Evolutionary conservation across 2,329 filamentous ascomycete species (phyloP).

Genomic region (Blastomyces parvus): DNA sequence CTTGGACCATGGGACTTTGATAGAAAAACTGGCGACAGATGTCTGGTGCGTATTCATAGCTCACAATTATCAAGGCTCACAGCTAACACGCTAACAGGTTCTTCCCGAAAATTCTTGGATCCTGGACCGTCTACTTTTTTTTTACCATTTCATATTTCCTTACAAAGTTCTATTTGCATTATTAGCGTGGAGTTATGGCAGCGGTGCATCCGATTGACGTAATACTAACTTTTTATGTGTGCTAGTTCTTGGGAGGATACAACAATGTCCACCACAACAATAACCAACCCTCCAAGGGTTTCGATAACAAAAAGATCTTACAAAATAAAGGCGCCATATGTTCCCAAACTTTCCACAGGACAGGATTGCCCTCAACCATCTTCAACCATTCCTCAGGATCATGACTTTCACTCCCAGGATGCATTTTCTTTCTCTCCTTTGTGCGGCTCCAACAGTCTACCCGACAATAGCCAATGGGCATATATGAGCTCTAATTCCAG

Average conservation of each 20-base stretch:
- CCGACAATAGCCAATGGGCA: slow-evolving; percentile 32
- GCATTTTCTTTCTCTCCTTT: slow-evolving; percentile 34
- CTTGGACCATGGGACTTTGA: background rate
- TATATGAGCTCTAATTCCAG: slow-evolving; percentile 21
- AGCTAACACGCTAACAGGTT: slow-evolving; percentile 3
- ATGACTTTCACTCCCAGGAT: slow-evolving; percentile 36
- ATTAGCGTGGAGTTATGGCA: background rate
- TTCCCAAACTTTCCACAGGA: slow-evolving; percentile 30
- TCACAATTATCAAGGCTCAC: background rate
- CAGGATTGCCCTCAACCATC: slow-evolving; percentile 32
- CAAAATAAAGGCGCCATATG: slow-evolving; percentile 26
- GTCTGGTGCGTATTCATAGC: background rate
- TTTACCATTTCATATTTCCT: background rate
- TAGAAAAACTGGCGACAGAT: background rate
- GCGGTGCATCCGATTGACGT: slow-evolving; percentile 12
- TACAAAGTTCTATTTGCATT: background rate
- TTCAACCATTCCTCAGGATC: slow-evolving; percentile 34
- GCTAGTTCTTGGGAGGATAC: background rate
- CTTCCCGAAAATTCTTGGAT: background rate
- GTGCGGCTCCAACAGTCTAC: slow-evolving; percentile 25
- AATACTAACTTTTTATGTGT: slow-evolving; percentile 17
- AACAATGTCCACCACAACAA: slow-evolving; percentile 31
- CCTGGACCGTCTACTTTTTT: background rate
- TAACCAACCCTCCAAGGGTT: slow-evolving; percentile 30
- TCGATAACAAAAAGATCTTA: slow-evolving; percentile 26